Evolutionary conservation across 169 alveolate species (phyloP), one percentile per base, ranked within the genome.

Genomic region (Cyclospora cayetanensis): DNA sequence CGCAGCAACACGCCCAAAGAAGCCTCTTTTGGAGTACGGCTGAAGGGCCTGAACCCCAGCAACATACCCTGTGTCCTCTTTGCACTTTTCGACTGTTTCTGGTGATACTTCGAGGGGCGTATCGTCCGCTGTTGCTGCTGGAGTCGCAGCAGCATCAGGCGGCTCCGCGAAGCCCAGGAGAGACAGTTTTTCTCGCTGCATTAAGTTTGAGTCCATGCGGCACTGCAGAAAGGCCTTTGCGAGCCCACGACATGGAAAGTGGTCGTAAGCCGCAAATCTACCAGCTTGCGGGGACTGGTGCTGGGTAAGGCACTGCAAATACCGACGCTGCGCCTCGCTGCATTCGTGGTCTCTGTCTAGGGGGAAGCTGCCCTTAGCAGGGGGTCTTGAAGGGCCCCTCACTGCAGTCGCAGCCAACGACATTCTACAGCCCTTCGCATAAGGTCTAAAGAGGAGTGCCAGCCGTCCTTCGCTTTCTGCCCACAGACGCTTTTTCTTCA

Each of bases 281-380:
- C 22, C 31, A 12, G 9, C 34, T 27, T 60, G 72, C 72, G 11
- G 72, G 34, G 9, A 27, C 72, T 60, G n/a, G 34, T 60, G 53
- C 37, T 29, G 83, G 70, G 65, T 29, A 29, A 94, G 91, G 41
- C 96, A 94, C 37, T 39, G 46, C 84, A 94, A 42, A 88, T 94
- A 94, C 4, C 60, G n/a, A 35, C 84, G 65, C 52, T 87, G 39
- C 31, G 43, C 50, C 9, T 80, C 90, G 79, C 84, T 92, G 68
- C 96, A 94, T 31, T 50, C 52, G 29, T 95, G 93, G 35, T 76
- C 92, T 86, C 90, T 95, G 68, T 94, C 96, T 31, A 94, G 42
- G 42, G 96, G 96, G 86, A 94, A 94, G 22, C 95, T 90, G 34
- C 96, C 96, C 18, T 95, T 94, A 52, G 93, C 96, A 0, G 96